Base-by-base conservation (phyloP, 495 filamentous ascomycete genomes). In the Hyaloscypha bicolor region DNA sequence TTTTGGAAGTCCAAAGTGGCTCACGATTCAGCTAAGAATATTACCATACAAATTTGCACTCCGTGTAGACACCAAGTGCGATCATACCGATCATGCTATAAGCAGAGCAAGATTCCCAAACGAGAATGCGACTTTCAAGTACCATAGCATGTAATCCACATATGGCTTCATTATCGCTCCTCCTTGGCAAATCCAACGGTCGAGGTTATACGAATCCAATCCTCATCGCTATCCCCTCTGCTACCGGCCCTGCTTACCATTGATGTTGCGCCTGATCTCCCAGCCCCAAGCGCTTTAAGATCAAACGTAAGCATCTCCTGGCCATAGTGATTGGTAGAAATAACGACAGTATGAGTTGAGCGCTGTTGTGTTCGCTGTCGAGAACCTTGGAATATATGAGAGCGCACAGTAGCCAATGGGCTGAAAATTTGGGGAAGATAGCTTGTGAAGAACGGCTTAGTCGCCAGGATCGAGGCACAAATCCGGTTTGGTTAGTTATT, bases 381-480 rank as follows among this genome's bases (percentile, higher is more conserved):
- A 31, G 37, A 48, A 30, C n/a, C 29, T 42, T 3, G 37, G 11
- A 19, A 25, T 29, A 45, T 14, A 35, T 56, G 22, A 21, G 35
- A 32, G 30, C 33, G 31, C 19, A 64, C 11, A 52, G 19, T 6
- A 3, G 52, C 14, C 2, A 37, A 48, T 30, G 55, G 22, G 16
- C 22, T 57, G 58, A 81, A 77, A 14, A 82, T 69, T 6, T 72
- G 76, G 29, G 82, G 82, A 16, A 81, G 61, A 72, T 83, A 79
- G 21, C 73, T 72, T 53, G 76, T 73, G 48, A 86, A 74, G 65
- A 87, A 82, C 3, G 84, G 83, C n/a, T 82, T 81, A 31, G 81
- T 78, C 29, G 86, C 84, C 1, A 84, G 84, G 16, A 83, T 79
- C 14, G 83, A 86, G 62, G 83, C 83, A 71, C 84, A 86, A 70